Conservation (phyloP, 371 early-diverging fungal genomes). For the Capillidium heterosporum region DNA sequence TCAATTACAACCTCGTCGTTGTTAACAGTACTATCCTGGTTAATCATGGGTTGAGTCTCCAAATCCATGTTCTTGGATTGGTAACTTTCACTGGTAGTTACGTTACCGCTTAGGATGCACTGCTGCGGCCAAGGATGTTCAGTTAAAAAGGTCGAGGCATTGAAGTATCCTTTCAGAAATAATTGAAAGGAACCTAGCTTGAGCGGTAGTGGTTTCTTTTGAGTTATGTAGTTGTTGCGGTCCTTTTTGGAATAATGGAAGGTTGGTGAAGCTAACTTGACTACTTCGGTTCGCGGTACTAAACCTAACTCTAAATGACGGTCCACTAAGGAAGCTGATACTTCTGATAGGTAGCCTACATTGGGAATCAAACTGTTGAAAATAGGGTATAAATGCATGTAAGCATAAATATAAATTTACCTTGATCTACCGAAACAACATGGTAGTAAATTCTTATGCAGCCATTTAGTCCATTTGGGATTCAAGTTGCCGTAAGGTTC, state of each 20-base stretch:
- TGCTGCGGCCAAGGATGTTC: constrained; percentile 32
- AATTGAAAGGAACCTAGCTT: constrained; percentile 79
- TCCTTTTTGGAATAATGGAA: constrained; percentile 43
- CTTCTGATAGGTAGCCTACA: constrained; percentile 74
- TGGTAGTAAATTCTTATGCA: constrained; percentile 70
- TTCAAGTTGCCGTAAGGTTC: constrained; percentile 82
- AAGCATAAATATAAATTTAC: constrained; percentile 7
- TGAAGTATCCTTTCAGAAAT: constrained; percentile 61
- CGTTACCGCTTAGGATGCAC: too few species aligned
- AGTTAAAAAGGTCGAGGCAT: constrained; percentile 63
- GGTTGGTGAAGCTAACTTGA: constrained; percentile 43
- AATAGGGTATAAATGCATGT: neutral
- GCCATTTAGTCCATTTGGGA: constrained; percentile 89
- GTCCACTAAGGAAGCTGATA: constrained; percentile 65
- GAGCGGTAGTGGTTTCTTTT: constrained; percentile 26
- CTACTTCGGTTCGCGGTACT: constrained; percentile 71
- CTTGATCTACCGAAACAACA: constrained; percentile 83
- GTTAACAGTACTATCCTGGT: neutral
- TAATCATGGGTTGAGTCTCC: too few species aligned
- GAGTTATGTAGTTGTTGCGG: constrained; percentile 15
- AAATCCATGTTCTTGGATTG: neutral
- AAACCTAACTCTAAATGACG: constrained; percentile 51
- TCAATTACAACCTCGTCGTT: neutral
- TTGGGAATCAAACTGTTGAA: constrained; percentile 61
- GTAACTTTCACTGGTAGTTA: neutral